phyloP scores from a whole-genome alignment of 176 grass and related monocot genomes.

The Aegilops tauschii region DNA sequence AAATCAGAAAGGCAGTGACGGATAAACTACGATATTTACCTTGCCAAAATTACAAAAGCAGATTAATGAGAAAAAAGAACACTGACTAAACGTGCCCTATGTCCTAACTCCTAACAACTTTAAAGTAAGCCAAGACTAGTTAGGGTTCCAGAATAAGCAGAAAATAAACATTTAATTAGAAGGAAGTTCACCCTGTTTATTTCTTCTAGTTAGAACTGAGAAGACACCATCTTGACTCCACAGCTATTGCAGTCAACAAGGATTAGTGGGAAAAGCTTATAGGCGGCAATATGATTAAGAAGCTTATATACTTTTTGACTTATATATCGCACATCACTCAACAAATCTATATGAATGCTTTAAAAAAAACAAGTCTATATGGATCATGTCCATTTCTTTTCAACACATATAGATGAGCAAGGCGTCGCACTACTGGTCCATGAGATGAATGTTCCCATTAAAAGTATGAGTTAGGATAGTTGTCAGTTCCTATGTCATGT shows the following conservation, averaged over 20 bases:
- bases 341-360: background rate
- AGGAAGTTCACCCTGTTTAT: background rate
- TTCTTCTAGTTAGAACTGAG: conserved; percentile 4
- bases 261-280: background rate
- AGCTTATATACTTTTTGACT: background rate
- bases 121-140: background rate
- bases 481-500: background rate
- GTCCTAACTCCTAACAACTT: background rate
- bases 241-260: background rate
- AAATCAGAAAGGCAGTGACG: conserved; percentile 7
- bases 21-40: conserved; percentile 10
- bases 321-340: background rate
- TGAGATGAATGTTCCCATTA: background rate
- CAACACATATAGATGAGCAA: background rate
- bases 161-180: background rate
- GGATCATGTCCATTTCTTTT: background rate
- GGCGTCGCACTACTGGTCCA: background rate
- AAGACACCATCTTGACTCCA: background rate
- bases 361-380: background rate
- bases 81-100: conserved; percentile 5
- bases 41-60: conserved; percentile 3
- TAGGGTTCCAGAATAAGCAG: background rate
- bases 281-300: background rate
- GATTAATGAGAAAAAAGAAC: background rate
- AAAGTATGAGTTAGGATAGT: background rate